phyloP scores from a whole-genome alignment of 2,329 filamentous ascomycete genomes.

The Claviceps arundinis region DNA sequence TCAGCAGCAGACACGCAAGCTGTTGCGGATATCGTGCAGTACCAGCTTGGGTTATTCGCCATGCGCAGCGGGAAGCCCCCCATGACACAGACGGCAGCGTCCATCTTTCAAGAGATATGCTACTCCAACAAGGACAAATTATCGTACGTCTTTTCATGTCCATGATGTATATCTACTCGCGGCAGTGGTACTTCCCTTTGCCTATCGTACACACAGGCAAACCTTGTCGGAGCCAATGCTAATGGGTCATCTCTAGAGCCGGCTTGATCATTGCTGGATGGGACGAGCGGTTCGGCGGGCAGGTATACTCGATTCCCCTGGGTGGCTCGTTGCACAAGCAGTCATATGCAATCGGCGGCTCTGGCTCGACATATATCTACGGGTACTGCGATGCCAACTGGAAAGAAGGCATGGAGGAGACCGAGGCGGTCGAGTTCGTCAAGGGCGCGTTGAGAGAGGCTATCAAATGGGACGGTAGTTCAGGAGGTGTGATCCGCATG shows the following conservation, averaged over 20 bases:
- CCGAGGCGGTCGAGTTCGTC: conserved; percentile 82
- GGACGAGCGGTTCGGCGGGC: conserved; percentile 86
- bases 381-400: conserved; percentile 96
- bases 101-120: conserved; percentile 95
- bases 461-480: conserved; percentile 99
- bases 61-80: conserved; percentile 81
- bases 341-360: conserved; percentile 87
- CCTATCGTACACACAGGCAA: neutral
- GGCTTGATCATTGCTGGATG: conserved; percentile 98
- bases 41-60: conserved; percentile 85
- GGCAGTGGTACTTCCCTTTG: neutral
- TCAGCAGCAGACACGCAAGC: conserved; percentile 97
- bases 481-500: conserved; percentile 94
- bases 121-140: conserved; percentile 93
- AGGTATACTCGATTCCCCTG: conserved; percentile 94
- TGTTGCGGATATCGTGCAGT: conserved; percentile 94
- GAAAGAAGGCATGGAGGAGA: conserved; percentile 87
- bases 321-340: conserved; percentile 97
- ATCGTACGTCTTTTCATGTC: conserved; percentile 43
- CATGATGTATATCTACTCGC: neutral
- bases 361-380: conserved; percentile 98
- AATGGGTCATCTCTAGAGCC: conserved; percentile 41
- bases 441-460: conserved; percentile 84
- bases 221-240: neutral
- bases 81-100: conserved; percentile 87